Evolutionary conservation across 1,284 basidiomycete species (phyloP).

Genomic region (Moesziomyces antarcticus): DNA sequence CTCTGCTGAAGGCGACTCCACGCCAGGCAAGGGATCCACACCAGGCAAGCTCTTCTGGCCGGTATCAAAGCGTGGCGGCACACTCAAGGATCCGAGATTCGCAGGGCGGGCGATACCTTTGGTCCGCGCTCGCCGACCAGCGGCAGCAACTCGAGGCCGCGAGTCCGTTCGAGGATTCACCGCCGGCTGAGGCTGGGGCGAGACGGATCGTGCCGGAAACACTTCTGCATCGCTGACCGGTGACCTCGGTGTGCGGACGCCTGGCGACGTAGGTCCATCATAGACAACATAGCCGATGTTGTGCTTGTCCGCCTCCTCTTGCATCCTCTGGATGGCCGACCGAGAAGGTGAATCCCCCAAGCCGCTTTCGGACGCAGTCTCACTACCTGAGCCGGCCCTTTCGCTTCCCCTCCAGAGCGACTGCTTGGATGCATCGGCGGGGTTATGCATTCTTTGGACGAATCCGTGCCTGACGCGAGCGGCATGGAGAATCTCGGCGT

Average conservation of each 20-base stretch:
- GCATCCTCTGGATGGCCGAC: conserved; percentile 4
- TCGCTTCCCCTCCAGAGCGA: not conserved
- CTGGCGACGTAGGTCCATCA: not conserved
- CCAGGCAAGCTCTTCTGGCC: too few relatives aligned
- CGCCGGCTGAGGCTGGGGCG: too few relatives aligned
- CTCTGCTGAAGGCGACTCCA: not conserved
- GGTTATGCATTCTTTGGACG: not conserved
- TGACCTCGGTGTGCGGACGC: not conserved
- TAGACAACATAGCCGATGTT: conserved; percentile 13
- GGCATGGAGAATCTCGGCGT: not conserved
- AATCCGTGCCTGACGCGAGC: not conserved
- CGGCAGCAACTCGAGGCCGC: too few relatives aligned
- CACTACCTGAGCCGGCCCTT: not conserved
- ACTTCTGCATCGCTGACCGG: not conserved
- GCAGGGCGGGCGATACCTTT: too few relatives aligned
- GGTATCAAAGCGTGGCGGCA: too few relatives aligned
- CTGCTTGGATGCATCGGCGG: not conserved
- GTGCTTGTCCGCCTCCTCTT: conserved; percentile 4
- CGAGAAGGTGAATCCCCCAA: conserved; percentile 9
- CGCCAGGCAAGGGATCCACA: too few relatives aligned
- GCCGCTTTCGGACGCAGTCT: not conserved
- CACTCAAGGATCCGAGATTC: too few relatives aligned
- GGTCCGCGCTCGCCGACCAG: too few relatives aligned
- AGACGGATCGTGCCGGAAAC: not conserved
- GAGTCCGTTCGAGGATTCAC: too few relatives aligned